Evolutionary conservation across 108 stramenopile species (phyloP).

Genomic region (Cylindrotheca closterium): DNA sequence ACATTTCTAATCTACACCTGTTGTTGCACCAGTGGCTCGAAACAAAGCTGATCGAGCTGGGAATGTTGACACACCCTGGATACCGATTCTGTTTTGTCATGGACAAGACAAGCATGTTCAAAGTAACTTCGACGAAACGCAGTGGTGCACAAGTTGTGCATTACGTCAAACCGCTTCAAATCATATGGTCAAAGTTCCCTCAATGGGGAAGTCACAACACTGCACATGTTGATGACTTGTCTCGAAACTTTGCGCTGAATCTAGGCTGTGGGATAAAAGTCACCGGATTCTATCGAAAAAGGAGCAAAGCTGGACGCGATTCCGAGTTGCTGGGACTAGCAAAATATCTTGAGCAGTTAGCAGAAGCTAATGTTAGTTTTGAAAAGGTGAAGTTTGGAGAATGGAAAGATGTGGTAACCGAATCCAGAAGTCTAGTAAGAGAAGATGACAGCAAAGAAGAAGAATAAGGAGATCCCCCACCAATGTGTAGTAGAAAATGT

Average conservation of each 20-base stretch:
- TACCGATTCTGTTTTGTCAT: slow-evolving; percentile 92
- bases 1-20: too few relatives aligned
- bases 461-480: too few relatives aligned
- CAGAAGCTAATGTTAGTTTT: slow-evolving; percentile 51
- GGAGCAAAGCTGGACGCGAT: slow-evolving; percentile 36
- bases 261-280: slow-evolving; percentile 70
- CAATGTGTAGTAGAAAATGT: too few relatives aligned
- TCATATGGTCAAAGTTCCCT: slow-evolving; percentile 96
- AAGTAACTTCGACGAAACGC: slow-evolving; percentile 63
- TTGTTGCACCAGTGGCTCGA: slow-evolving; percentile 96
- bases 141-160: slow-evolving; percentile 64
- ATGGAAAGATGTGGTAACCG: slow-evolving; percentile 72
- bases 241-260: slow-evolving; percentile 94
- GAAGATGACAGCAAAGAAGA: neutral
- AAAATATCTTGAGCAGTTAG: slow-evolving; percentile 61
- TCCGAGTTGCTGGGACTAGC: slow-evolving; percentile 53
- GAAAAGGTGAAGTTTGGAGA: slow-evolving; percentile 55
- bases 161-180: slow-evolving; percentile 93
- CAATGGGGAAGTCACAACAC: slow-evolving; percentile 85
- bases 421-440: too few relatives aligned
- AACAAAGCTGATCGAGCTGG: slow-evolving; percentile 92
- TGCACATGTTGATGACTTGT: slow-evolving; percentile 92
- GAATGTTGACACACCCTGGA: slow-evolving; percentile 81
- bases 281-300: slow-evolving; percentile 77
- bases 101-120: slow-evolving; percentile 96